Evolutionary conservation across 129 eudicot genomes (phyloP), one percentile per base, ranked within the genome.

Genomic region (Escallonia herrerae): DNA sequence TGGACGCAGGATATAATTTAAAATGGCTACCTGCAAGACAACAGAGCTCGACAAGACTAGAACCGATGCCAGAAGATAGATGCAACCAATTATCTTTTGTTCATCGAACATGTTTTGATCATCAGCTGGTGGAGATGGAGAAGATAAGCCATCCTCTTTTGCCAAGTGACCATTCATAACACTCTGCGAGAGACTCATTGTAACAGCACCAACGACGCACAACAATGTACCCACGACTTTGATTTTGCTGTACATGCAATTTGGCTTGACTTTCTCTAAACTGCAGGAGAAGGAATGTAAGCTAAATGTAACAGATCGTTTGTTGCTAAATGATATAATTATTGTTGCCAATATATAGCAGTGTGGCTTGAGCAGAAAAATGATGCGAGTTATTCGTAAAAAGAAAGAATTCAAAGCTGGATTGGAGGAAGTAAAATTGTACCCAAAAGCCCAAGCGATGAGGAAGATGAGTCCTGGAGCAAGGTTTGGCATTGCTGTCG

Each of bases 401-500:
- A 22, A 22, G 33, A 22, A 22, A 22, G 33, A 22, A 22, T 22
- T 22, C 33, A 22, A 22, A 59, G 51, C n/a, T 9, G 5, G 8
- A 14, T 7, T n/a, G 40, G 48, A 13, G 40, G 50, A 50, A 61
- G 40, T 15, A 15, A 9, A 45, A 7, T 3, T 3, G 22, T 70
- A 85, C 94, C 94, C 72, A 52, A 66, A 80, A 42, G 81, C 81
- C 82, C 87, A 83, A 60, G 95, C 87, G 14, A 87, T 80, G 67
- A 81, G 15, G 70, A 87, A 87, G 69, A 83, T 82, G 65, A 87
- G 77, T 15, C 90, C 95, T 0, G 90, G 95, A 65, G 90, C 85
- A 64, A 87, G 86, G 58, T 87, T 87, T 22, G 95, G 95, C 95
- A 87, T 87, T 10, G 87, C 90, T n/a, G 90, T 87, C 43, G 85